Base-by-base conservation (phyloP, 805 yeast genomes). In the Torulaspora indica region DNA sequence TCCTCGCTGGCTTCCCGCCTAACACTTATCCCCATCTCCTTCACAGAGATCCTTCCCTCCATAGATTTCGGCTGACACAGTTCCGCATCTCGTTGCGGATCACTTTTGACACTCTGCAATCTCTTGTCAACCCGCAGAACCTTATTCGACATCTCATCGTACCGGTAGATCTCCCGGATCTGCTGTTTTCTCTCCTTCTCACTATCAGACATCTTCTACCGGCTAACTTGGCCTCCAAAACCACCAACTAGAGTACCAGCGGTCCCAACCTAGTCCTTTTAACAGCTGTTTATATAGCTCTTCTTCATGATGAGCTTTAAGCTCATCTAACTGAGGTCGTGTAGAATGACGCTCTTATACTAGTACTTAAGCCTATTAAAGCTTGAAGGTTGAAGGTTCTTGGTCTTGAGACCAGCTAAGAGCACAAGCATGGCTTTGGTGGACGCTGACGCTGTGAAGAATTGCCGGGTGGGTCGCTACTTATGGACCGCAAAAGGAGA, bases 71-170 rank as follows among this genome's bases (percentile, higher is more conserved):
- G 96, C 36, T 75, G 78, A 2, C 83, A 79, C 10, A 69, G 59
- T 18, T 75, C 79, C 4, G 76, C 77, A 40, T 72, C 78, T 37
- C 56, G 61, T 12, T 55, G 55, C 7, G 70, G 71, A 38, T 64
- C 69, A 35, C 70, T 58, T 35, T 61, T 66, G 48, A 58, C 64
- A 38, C 75, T 73, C 40, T 77, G 60, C 30, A 78, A 66, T 40
- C 81, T 63, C 48, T 73, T 70, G 58, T 82, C 87, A 48, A 74
- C 76, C 49, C 73, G 68, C 23, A 81, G 71, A 48, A 86, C 91
- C 68, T 81, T 81, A 54, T 81, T 84, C 40, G 95, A 75, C 89
- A 86, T 82, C 58, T 78, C 85, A 60, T 80, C 83, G 54, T 80
- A 78, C 52, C 79, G 73, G 63, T 80, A 81, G 5, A 61, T 50